Base-by-base conservation (phyloP, 192 early-diverging fungal genomes). In the Gaertneriomyces semiglobifer region DNA sequence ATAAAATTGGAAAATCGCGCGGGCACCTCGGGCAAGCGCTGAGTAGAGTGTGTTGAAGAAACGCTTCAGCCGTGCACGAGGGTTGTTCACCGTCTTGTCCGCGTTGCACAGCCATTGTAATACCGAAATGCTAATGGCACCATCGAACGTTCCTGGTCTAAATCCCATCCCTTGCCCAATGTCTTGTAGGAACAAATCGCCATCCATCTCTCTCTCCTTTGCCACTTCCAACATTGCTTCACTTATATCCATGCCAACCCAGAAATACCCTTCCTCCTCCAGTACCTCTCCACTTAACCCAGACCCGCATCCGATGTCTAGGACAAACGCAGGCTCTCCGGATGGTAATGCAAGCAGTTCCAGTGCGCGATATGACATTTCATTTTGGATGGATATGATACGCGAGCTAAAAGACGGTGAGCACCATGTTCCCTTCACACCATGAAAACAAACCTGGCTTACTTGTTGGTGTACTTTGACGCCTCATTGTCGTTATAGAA, bases 41-140 rank as follows among this genome's bases (percentile, higher is more conserved):
- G 91, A 92, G 68, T 93, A 98, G 33, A 98, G 76, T 7, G 95
- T 93, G 8, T 88, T 85, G 65, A 99, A 99, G 77, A 99, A 99
- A 14, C 93, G 82, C 48, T 76, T 77, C 14, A 99, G 77, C 11
- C 96, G 87, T 10, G 86, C 79, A 60, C 89, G 84, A 19, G 96
- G 96, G 58, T 84, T 80, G 70, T 99, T 90, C 63, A 85, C 86
- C n/a, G 80, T 73, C 69, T 90, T 91, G 80, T 99, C 96, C 6
- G 96, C 95, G 72, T 99, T 99, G 71, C 95, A 99, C 33, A 99
- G 86, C 96, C 95, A 99, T 76, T 99, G 96, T 39, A 99, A 70
- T 5, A 95, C 95, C 0, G 96, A 98, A 45, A 99, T 86, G 69
- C 89, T 86, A 55, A 96, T 94, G 42, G 89, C 89, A 1, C 94